phyloP scores from a whole-genome alignment of 108 stramenopile species.

The Cyclotella sp. region DNA sequence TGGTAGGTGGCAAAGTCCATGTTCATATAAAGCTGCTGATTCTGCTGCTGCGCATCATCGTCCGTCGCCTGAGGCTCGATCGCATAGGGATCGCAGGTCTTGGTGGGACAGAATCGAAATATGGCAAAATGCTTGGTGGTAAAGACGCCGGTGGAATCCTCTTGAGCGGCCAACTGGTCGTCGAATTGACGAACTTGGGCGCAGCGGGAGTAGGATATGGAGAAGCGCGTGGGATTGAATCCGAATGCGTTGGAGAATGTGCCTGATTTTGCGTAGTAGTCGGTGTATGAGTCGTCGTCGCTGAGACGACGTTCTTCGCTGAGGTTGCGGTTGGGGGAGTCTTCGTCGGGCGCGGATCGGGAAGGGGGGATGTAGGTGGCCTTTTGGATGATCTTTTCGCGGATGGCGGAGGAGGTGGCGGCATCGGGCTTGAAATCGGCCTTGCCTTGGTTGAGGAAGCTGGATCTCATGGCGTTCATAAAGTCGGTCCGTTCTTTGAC shows the following conservation, averaged over 20 bases:
- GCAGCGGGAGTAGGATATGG: conserved; percentile 82
- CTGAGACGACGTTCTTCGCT: conserved; percentile 1
- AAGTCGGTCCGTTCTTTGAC: conserved; percentile 2
- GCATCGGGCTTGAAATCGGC: neutral
- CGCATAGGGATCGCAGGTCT: conserved; percentile 55
- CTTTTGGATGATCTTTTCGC: conserved; percentile 8
- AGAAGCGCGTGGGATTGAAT: conserved; percentile 66
- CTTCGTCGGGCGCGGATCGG: neutral
- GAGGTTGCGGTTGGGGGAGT: neutral
- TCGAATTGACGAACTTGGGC: conserved; percentile 49
- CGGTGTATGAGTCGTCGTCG: neutral
- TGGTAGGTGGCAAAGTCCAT: conserved; percentile 20
- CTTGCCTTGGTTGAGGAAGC: neutral
- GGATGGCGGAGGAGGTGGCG: conserved; percentile 7
- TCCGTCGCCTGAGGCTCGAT: neutral
- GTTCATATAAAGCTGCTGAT: neutral
- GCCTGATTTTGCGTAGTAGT: conserved; percentile 11
- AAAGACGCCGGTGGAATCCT: conserved; percentile 55
- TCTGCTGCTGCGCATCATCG: conserved; percentile 2
- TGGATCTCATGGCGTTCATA: neutral
- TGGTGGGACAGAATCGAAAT: conserved; percentile 78
- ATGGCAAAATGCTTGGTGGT: conserved; percentile 75
- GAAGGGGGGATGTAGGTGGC: conserved; percentile 12
- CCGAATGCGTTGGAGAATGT: conserved; percentile 17
- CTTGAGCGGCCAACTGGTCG: conserved; percentile 44